A percentile compares a stretch with the other conserved stretches of the same genome.
Evolutionary conservation across 805 yeast species (phyloP).

Genomic region (Yamadazyma insecticola): DNA sequence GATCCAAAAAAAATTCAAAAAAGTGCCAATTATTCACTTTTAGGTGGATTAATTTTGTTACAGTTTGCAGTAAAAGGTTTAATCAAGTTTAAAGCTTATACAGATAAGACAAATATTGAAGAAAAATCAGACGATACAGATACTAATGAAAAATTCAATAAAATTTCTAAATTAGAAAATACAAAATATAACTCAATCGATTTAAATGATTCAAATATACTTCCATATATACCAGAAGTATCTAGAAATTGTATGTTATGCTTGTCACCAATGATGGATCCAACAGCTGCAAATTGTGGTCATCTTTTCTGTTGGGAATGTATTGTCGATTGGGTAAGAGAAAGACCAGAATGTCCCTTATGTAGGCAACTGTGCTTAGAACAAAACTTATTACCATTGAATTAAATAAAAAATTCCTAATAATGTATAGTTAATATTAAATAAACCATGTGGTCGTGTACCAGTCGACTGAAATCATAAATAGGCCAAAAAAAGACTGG

Average conservation of each 20-base stretch:
- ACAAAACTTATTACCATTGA: conserved; percentile 58
- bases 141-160: conserved; percentile 5
- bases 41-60: conserved; percentile 59
- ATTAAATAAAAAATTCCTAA: conserved; percentile 9
- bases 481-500: too few relatives aligned
- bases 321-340: conserved; percentile 84
- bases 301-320: conserved; percentile 93
- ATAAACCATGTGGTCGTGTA: too few relatives aligned
- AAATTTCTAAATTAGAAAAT: conserved; percentile 5
- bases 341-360: conserved; percentile 84
- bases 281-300: conserved; percentile 86
- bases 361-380: conserved; percentile 70
- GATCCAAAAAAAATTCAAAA: conserved; percentile 33
- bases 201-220: conserved; percentile 48
- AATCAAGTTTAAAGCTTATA: conserved; percentile 24
- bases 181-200: conserved; percentile 20
- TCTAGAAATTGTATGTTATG: conserved; percentile 85
- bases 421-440: too few relatives aligned
- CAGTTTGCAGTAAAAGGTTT: conserved; percentile 48
- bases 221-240: conserved; percentile 65
- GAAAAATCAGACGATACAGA: conserved; percentile 10
- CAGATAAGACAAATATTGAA: conserved; percentile 13
- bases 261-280: conserved; percentile 71
- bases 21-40: conserved; percentile 66
- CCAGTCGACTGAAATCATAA: too few relatives aligned